Percentiles rank a stretch among this genome's conserved stretches.
Conservation (phyloP, 78 protist genomes). For the Pelomyxa schiedti region DNA sequence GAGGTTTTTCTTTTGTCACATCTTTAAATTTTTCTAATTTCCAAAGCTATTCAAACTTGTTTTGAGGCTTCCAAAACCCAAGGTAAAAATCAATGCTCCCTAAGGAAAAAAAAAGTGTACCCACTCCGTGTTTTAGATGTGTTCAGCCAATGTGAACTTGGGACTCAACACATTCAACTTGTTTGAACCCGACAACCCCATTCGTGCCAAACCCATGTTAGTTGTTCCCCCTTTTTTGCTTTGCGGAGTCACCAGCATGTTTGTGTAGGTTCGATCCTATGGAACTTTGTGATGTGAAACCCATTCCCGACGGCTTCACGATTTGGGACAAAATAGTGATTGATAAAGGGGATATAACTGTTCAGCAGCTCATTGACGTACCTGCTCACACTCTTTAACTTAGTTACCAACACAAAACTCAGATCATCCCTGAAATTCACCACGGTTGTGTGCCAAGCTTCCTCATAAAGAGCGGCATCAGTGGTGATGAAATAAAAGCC, state of each 20-base stretch:
- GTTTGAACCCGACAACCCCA: not conserved
- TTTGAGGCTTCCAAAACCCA: not conserved
- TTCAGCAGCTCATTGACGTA: not conserved
- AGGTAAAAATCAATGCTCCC: no score
- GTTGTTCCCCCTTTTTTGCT: no score
- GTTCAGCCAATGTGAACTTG: not conserved
- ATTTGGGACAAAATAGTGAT: constrained; percentile 9
- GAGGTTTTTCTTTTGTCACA: constrained; percentile 76
- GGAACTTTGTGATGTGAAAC: not conserved
- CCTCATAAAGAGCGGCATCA: not conserved
- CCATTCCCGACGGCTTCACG: constrained; percentile 8
- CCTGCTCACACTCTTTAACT: no score
- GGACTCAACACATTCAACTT: not conserved
- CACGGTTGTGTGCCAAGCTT: not conserved
- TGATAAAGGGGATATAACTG: not conserved
- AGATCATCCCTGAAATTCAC: not conserved
- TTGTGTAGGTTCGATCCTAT: not conserved
- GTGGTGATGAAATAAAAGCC: not conserved
- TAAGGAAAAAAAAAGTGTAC: no score
- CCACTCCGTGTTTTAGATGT: no score
- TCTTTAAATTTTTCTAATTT: no score
- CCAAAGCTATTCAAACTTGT: not conserved
- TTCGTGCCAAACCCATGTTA: not conserved
- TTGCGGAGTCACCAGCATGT: no score
- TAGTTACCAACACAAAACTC: no score